Conservation (phyloP, 164 flowering plant genomes). For the Macadamia tetraphylla region DNA sequence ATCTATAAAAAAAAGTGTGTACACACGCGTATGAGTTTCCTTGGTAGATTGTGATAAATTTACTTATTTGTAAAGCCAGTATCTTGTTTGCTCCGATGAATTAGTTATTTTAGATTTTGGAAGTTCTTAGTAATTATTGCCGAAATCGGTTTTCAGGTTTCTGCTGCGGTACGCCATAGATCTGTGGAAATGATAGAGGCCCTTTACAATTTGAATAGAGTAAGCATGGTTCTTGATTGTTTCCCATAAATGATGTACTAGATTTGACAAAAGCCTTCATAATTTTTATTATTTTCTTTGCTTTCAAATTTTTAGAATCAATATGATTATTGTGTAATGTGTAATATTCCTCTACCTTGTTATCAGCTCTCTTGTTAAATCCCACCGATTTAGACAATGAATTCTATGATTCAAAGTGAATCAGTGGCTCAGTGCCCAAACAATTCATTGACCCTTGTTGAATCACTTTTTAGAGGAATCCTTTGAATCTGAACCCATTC, state of each 20-base stretch:
- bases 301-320: background rate
- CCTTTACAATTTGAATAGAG: slow-evolving; percentile 87
- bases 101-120: background rate
- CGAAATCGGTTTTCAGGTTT: slow-evolving; percentile 51
- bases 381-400: too few relatives aligned
- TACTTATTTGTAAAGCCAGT: background rate
- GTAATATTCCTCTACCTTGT: too few relatives aligned
- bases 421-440: too few relatives aligned
- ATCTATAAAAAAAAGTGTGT: too few relatives aligned
- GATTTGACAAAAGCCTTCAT: background rate
- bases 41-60: too few relatives aligned
- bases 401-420: too few relatives aligned
- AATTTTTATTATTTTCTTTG: background rate
- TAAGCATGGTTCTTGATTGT: slow-evolving; percentile 18
- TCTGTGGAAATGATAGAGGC: slow-evolving; percentile 92
- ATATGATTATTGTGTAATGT: too few relatives aligned
- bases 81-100: background rate
- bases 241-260: background rate
- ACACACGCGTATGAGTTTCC: too few relatives aligned
- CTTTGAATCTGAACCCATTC: too few relatives aligned
- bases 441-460: too few relatives aligned
- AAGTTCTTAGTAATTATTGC: slow-evolving; percentile 14
- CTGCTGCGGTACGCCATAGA: slow-evolving; percentile 60
- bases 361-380: too few relatives aligned
- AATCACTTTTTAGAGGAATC: too few relatives aligned